Base-by-base conservation (phyloP, 306 rosid genomes). In the Neltuma alba region DNA sequence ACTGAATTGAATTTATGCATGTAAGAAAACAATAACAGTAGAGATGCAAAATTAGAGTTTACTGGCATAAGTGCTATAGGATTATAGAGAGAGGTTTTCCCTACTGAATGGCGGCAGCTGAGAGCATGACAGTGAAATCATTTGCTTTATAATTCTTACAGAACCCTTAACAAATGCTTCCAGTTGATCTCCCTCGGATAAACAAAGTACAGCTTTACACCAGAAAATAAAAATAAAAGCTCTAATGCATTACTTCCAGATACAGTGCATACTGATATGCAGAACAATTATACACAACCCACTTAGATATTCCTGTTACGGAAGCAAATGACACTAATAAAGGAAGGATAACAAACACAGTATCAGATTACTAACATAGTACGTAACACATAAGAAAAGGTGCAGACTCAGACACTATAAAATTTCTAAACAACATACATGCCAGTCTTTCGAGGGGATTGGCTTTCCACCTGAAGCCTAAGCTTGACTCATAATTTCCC, bases 121-220 rank as follows among this genome's bases (percentile, higher is more conserved):
- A 76, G 12, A 28, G 70, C 11, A 76, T 76, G 70, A n/a, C 81
- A 54, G 57, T 76, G 44, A 14, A 50, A 11, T 25, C 21, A 55
- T 50, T 81, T 33, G 60, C 31, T 61, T 41, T 52, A 44, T 27
- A 73, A 37, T 77, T 67, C 66, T 63, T n/a, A n/a, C n/a, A 50
- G 58, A 50, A 50, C 11, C 25, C 23, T 20, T 20, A 11, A 20
- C 25, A 50, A 50, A 50, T 20, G 9, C 58, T 20, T 20, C 23
- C 58, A 50, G 20, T 25, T 20, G 8, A 47, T 47, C 15, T 3
- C 54, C 50, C 7, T 16, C 15, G 54, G 21, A 47, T 47, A 47
- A 47, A 47, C 8, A 1, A 47, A 47, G n/a, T 47, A 47, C 54
- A 47, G 20, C 15, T 16, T 16, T 47, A 42, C 6, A 42, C 6